Conservation (phyloP, 2,329 filamentous ascomycete genomes). For the Fusarium dlaminii region DNA sequence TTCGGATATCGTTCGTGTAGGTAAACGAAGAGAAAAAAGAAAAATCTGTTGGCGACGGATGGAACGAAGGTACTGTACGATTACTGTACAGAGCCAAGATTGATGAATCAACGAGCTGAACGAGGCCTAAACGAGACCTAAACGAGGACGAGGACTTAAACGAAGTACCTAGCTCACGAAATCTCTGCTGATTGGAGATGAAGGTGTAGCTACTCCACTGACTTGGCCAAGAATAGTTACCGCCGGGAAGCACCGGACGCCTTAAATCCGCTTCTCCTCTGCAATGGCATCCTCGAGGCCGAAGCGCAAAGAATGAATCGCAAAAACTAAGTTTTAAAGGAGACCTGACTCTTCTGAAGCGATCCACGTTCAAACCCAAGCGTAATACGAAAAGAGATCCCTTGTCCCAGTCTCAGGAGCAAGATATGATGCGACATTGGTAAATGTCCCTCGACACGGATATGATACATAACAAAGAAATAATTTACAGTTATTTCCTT, state of each 20-base stretch:
- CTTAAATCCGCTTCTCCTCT: background rate
- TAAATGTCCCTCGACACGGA: background rate
- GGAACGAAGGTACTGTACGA: background rate
- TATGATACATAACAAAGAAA: rapidly evolving
- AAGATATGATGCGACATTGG: background rate
- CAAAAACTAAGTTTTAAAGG: background rate
- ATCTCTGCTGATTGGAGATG: background rate
- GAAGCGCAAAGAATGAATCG: background rate
- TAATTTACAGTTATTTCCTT: background rate
- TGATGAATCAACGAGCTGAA: background rate
- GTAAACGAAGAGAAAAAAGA: background rate
- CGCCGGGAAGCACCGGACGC: background rate
- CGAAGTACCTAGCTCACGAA: background rate
- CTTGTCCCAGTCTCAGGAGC: too few relatives aligned
- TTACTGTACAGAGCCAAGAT: background rate
- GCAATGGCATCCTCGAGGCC: background rate
- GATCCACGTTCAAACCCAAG: background rate
- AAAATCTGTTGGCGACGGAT: background rate
- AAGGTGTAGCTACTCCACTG: background rate
- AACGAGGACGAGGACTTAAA: background rate
- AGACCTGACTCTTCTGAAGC: background rate
- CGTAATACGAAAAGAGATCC: background rate
- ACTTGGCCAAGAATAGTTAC: background rate
- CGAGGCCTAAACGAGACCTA: background rate
- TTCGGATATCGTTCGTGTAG: background rate